Conservation (phyloP, 2,329 filamentous ascomycete genomes). For the Pestalotiopsis sp. region DNA sequence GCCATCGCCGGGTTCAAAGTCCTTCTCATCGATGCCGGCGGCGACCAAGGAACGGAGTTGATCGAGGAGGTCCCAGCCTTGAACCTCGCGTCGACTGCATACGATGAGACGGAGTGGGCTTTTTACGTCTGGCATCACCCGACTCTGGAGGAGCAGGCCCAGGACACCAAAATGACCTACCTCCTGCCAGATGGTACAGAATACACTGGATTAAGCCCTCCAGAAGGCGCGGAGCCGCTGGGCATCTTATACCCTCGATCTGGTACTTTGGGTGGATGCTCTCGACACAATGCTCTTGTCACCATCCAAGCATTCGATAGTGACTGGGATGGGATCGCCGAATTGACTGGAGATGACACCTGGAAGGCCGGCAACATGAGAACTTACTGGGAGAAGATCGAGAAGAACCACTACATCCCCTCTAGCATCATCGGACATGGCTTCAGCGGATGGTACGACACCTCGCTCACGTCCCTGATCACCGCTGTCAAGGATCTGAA, state of each 20-base stretch:
- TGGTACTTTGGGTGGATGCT: constrained; percentile 48
- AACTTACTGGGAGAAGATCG: constrained; percentile 1
- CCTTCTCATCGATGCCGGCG: constrained; percentile 56
- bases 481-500: constrained; percentile 46
- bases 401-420: constrained; percentile 23
- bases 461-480: constrained; percentile 46
- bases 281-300: constrained; percentile 62
- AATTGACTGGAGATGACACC: constrained; percentile 6
- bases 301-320: constrained; percentile 57
- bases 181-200: constrained; percentile 35
- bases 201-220: constrained; percentile 38
- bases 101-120: constrained; percentile 48
- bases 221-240: constrained; percentile 37
- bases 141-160: constrained; percentile 47
- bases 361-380: constrained; percentile 11
- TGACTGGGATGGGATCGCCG: constrained; percentile 50
- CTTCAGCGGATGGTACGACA: constrained; percentile 56
- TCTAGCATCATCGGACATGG: constrained; percentile 49
- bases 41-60: constrained; percentile 44
- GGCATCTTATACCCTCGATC: constrained; percentile 48
- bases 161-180: constrained; percentile 55
- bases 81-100: constrained; percentile 36
- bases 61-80: constrained; percentile 51
- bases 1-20: constrained; percentile 54
- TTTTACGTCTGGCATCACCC: constrained; percentile 60